Base-by-base conservation (phyloP, 495 filamentous ascomycete species). In the Aspergillus incahuasiensis region DNA sequence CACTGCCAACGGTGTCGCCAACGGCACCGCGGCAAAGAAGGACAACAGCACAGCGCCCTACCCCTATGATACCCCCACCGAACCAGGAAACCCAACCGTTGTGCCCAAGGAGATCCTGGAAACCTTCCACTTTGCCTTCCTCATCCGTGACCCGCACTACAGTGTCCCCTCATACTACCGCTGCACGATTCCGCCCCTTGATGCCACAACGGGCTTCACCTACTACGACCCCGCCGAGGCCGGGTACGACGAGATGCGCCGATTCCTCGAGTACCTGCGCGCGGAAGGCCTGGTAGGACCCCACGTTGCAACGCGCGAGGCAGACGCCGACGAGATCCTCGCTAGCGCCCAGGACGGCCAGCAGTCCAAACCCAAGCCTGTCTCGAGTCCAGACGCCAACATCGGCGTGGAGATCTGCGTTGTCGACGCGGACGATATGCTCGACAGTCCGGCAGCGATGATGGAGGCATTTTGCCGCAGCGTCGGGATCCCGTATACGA, bases 161-260 rank as follows among this genome's bases (percentile, higher is more conserved):
- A 88, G 88, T 58, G 90, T 97, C 60, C 94, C 94, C 3, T 90
- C 85, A 46, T 97, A 92, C 78, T 95, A 86, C 76, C 90, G 92
- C 50, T 98, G 94, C 81, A 95, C 90, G n/a, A 81, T 95, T 55
- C 92, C 94, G 2, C 94, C 94, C 0, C 78, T 97, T 11, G 82
- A 85, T 63, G 67, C 80, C 38, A 69, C 87, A 25, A 98, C 94
- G 0, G 91, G 92, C 3, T 98, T 96, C 78, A 74, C 87, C 70
- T 63, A 87, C 60, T 97, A 96, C 76, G 79, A 88, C 69, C 89
- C 90, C 25, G 79, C 72, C 38, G 94, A 97, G 69, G 90, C 92
- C 11, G 94, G 94, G 43, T 97, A 96, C 69, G 79, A 82, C 56
- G 94, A 98, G 74, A 76, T 97, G 34, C 85, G 90, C 24, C 79